phyloP scores from a whole-genome alignment of 2,329 filamentous ascomycete genomes.

The Periconia digitata region DNA sequence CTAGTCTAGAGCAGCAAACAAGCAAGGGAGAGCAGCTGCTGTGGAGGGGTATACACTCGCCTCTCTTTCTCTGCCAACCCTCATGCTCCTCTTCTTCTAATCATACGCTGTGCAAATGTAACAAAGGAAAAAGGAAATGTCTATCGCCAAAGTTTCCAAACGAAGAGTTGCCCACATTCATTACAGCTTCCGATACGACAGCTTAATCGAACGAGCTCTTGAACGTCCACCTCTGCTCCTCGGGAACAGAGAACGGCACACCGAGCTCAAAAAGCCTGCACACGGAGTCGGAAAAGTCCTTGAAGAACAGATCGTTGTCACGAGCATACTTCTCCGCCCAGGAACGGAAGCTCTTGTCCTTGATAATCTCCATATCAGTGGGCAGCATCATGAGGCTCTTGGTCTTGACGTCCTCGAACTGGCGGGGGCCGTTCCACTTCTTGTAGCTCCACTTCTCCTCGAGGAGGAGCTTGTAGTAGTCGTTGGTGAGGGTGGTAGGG shows the following conservation, averaged over 20 bases:
- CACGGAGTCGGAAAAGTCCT: conserved; percentile 80
- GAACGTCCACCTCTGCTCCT: conserved; percentile 49
- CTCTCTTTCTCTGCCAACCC: too few species aligned
- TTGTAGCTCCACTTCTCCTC: conserved; percentile 94
- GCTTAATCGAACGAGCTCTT: conserved; percentile 49
- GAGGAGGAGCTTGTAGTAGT: conserved; percentile 85
- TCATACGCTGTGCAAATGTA: too few species aligned
- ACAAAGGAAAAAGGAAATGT: too few species aligned
- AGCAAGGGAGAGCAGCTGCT: too few species aligned
- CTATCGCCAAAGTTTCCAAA: too few species aligned
- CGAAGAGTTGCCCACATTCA: too few species aligned
- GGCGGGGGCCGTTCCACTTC: conserved; percentile 94
- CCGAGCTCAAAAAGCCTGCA: conserved; percentile 89
- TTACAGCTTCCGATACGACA: too few species aligned
- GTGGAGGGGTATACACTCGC: too few species aligned
- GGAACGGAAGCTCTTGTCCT: conserved; percentile 83
- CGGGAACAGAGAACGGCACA: conserved; percentile 72
- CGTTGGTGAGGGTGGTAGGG: conserved; percentile 83
- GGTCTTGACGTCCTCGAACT: conserved; percentile 84
- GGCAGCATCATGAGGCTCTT: conserved; percentile 98
- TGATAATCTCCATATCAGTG: conserved; percentile 80
- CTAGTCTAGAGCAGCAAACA: too few species aligned
- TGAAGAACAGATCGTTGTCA: conserved; percentile 90
- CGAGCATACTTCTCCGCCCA: conserved; percentile 86
- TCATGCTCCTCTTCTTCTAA: too few species aligned